Base-by-base conservation (phyloP, 1,284 basidiomycete genomes). In the Heterobasidion occidentale region DNA sequence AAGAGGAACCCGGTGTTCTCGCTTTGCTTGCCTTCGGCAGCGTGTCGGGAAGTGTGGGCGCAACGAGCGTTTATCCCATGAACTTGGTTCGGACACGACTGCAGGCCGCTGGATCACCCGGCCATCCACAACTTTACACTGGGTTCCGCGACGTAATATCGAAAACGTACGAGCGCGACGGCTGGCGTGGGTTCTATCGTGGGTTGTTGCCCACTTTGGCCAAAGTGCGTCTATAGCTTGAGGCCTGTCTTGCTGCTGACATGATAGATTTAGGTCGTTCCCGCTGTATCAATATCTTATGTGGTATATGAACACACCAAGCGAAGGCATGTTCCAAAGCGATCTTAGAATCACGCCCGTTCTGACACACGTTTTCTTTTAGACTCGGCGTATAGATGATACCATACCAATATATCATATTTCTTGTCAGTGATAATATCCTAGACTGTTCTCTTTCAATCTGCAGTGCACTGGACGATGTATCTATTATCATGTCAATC, bases 161-260 rank as follows among this genome's bases (percentile, higher is more conserved):
- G 48, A 88, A 88, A 68, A 98, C 96, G 19, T 90, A 90, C 70
- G 76, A 79, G 51, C 80, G 83, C 19, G 96, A 98, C 68, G 96
- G 96, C 0, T 91, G 93, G 86, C 79, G 87, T 60, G 96, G 96
- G 2, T 93, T 99, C 70, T 99, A 99, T 74, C 87, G 94, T 50
- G 96, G 96, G 42, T 73, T 96, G 61, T 80, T 93, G 56, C 94
- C 93, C 38, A 94, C 92, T 50, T 77, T 97, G 63, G 92, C 94
- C 49, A 98, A 98, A 82, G 89, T 86, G 64, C 19, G 50, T 11
- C 9, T 20, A 19, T 19, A 8, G 14, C 9, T 47, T 56, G 50
- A 88, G 84, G 64, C 55, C 46, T 48, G 15, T 4, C 47, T 34
- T 34, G 38, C 45, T 58, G 44, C 51, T 35, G 34, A 38, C 47